Percentiles rank a stretch among this genome's conserved stretches.
Conservation (phyloP, 129 eudicot genomes). For the Solidago caesia region DNA sequence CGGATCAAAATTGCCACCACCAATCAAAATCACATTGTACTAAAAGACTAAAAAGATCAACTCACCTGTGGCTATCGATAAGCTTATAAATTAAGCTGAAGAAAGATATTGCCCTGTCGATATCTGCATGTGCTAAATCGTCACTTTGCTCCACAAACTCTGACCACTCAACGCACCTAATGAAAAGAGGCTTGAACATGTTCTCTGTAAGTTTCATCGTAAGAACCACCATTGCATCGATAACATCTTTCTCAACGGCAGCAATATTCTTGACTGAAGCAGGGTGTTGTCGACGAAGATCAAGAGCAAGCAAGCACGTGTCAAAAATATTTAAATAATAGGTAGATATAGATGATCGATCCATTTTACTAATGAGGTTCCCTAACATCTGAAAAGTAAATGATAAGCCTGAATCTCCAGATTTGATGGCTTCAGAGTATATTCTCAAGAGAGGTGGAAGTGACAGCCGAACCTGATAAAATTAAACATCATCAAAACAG, state of each 20-base stretch:
- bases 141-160: conserved; percentile 47
- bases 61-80: conserved; percentile 75
- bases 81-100: conserved; percentile 72
- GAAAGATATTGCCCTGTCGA: conserved; percentile 67
- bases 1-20: not conserved
- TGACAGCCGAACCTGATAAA: conserved; percentile 63
- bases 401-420: conserved; percentile 64
- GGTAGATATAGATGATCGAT: conserved; percentile 54
- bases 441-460: conserved; percentile 65
- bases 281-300: conserved; percentile 66
- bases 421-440: conserved; percentile 56
- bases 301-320: conserved; percentile 73
- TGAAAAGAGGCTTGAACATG: conserved; percentile 92
- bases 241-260: conserved; percentile 68
- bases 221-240: conserved; percentile 57
- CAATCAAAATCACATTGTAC: not conserved
- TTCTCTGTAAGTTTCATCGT: conserved; percentile 83
- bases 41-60: not conserved
- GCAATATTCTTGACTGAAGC: conserved; percentile 49
- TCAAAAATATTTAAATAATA: conserved; percentile 70
- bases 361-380: conserved; percentile 65
- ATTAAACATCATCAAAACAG: conserved; percentile 1
- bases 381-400: conserved; percentile 74
- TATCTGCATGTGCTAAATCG: conserved; percentile 34
- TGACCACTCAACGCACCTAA: conserved; percentile 90